Conservation (phyloP, 164 flowering plant genomes). For the Umbellularia californica region DNA sequence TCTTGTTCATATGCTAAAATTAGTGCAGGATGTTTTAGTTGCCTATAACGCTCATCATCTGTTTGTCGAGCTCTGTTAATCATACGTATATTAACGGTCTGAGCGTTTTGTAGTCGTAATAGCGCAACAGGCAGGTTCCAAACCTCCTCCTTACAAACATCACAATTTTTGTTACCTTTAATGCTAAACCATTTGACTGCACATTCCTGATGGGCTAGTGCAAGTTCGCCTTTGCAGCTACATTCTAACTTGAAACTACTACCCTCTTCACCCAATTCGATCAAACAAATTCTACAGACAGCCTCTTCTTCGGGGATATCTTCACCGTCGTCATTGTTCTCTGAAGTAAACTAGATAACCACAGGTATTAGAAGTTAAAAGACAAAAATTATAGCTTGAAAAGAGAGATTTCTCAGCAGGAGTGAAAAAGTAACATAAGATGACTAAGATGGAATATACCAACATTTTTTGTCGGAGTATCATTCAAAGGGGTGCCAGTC, state of each 20-base stretch:
- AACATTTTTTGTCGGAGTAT: slow-evolving; percentile 25
- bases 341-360: slow-evolving; percentile 40
- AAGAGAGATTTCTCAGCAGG: background rate
- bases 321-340: slow-evolving; percentile 60
- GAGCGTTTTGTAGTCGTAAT: slow-evolving; percentile 55
- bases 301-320: slow-evolving; percentile 96
- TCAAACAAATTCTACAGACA: slow-evolving; percentile 88
- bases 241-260: slow-evolving; percentile 92
- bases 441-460: slow-evolving; percentile 38
- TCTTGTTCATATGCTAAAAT: background rate
- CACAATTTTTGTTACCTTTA: slow-evolving; percentile 91
- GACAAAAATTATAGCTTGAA: slow-evolving; percentile 5
- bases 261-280: slow-evolving; percentile 85
- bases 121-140: slow-evolving; percentile 80
- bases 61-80: slow-evolving; percentile 22
- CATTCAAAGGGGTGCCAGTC: slow-evolving; percentile 19
- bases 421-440: background rate
- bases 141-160: slow-evolving; percentile 90
- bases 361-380: slow-evolving; percentile 13
- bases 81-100: slow-evolving; percentile 19
- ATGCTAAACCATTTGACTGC: slow-evolving; percentile 97
- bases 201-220: slow-evolving; percentile 91
- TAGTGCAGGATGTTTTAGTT: slow-evolving; percentile 18
- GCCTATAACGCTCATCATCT: slow-evolving; percentile 57
- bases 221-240: slow-evolving; percentile 96